Percentiles rank a stretch among this genome's conserved stretches.
Evolutionary conservation across 108 stramenopile species (phyloP).

Genomic region (Skeletonema grethae): DNA sequence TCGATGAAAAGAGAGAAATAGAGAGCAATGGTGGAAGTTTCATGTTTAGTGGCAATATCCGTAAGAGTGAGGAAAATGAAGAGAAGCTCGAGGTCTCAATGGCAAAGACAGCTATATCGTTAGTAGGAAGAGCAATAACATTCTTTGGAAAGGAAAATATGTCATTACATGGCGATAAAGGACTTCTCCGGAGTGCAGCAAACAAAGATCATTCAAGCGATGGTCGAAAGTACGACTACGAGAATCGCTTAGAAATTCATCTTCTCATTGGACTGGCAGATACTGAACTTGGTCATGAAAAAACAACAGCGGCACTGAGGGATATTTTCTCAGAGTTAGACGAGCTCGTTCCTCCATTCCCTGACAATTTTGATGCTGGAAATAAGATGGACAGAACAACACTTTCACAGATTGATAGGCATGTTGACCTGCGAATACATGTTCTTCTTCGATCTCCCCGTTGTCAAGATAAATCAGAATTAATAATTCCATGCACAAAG

Average conservation of each 20-base stretch:
- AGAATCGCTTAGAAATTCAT: slow-evolving; percentile 42
- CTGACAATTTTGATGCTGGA: slow-evolving; percentile 17
- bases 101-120: slow-evolving; percentile 29
- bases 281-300: slow-evolving; percentile 24
- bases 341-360: slow-evolving; percentile 40
- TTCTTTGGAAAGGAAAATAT: slow-evolving; percentile 33
- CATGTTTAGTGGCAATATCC: slow-evolving; percentile 3
- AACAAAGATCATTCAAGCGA: slow-evolving; percentile 2
- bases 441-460: slow-evolving; percentile 25
- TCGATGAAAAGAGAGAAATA: slow-evolving; percentile 18
- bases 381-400: slow-evolving; percentile 2
- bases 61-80: slow-evolving; percentile 8
- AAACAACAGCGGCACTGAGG: slow-evolving; percentile 24
- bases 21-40: slow-evolving; percentile 4
- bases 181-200: background rate
- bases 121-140: slow-evolving; percentile 34
- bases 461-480: slow-evolving; percentile 4
- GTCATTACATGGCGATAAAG: slow-evolving; percentile 13
- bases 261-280: slow-evolving; percentile 26
- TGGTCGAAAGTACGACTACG: slow-evolving; percentile 28
- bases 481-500: slow-evolving; percentile 19
- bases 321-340: slow-evolving; percentile 34
- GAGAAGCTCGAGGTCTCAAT: slow-evolving; percentile 16
- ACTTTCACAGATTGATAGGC: slow-evolving; percentile 19
- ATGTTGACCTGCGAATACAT: slow-evolving; percentile 38